phyloP scores from a whole-genome alignment of 108 stramenopile genomes.

The Fistulifera pelliculosa region DNA sequence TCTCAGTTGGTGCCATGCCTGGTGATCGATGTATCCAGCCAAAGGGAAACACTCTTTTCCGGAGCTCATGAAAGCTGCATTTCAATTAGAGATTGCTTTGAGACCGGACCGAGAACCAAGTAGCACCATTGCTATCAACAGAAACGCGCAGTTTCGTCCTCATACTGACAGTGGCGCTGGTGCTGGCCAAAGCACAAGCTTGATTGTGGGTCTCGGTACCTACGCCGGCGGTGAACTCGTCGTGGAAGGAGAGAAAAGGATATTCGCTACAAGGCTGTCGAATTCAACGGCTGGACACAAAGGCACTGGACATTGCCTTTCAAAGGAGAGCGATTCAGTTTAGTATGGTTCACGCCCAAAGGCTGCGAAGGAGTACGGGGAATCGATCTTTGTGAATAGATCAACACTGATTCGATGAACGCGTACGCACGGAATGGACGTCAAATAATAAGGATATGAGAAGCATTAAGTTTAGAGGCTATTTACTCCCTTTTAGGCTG shows the following conservation, averaged over 20 bases:
- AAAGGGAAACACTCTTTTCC: slow-evolving; percentile 80
- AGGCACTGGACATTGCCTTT: slow-evolving; percentile 94
- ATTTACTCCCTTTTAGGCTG: slow-evolving; percentile 18
- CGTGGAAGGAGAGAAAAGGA: slow-evolving; percentile 84
- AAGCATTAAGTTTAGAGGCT: background rate
- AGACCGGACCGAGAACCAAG: slow-evolving; percentile 73
- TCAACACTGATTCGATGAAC: no score
- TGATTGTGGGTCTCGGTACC: slow-evolving; percentile 88
- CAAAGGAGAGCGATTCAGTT: slow-evolving; percentile 81
- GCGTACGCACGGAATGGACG: no score
- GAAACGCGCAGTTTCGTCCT: slow-evolving; percentile 90
- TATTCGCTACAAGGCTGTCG: slow-evolving; percentile 83
- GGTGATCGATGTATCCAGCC: slow-evolving; percentile 58
- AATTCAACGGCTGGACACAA: slow-evolving; percentile 92
- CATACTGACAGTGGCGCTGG: slow-evolving; percentile 92
- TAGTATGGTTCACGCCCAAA: slow-evolving; percentile 96
- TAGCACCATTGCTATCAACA: slow-evolving; percentile 91
- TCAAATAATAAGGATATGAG: no score
- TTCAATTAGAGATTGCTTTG: slow-evolving; percentile 68
- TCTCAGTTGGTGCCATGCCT: slow-evolving; percentile 76
- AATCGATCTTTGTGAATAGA: slow-evolving; percentile 42
- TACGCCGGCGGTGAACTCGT: slow-evolving; percentile 85
- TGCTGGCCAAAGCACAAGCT: slow-evolving; percentile 80
- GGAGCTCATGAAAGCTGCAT: slow-evolving; percentile 79
- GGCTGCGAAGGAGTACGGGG: slow-evolving; percentile 76